These are phyloP conservation scores for Saccharomyces hybrid DNA, from an alignment of 1,139 yeast genomes.

Conservation along the genomic window DNA sequence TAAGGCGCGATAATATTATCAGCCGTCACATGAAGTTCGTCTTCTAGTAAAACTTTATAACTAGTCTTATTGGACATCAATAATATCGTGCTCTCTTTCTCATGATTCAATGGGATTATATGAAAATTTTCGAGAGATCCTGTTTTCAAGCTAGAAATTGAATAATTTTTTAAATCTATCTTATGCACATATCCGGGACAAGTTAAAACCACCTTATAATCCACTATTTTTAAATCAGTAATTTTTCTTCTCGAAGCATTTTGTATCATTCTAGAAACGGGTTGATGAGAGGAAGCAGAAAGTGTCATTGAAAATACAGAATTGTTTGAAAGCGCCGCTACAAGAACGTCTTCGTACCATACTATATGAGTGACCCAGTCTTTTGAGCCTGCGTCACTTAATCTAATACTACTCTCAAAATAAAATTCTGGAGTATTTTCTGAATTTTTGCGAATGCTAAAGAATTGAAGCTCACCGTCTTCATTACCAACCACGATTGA, in stretches of 20 bases:
- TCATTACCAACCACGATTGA: constrained; percentile 26
- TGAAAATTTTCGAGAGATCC: constrained; percentile 15
- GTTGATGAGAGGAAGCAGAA: not conserved
- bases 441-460: constrained; percentile 11
- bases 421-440: not conserved
- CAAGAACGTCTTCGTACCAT: constrained; percentile 12
- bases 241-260: constrained; percentile 17
- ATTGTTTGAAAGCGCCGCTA: constrained; percentile 10
- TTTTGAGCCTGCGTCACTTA: not conserved
- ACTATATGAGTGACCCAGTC: constrained; percentile 21
- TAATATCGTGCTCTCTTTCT: constrained; percentile 10
- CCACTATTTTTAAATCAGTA: constrained; percentile 16
- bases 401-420: not conserved
- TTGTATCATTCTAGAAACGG: constrained; percentile 4
- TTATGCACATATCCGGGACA: constrained; percentile 15
- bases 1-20: constrained; percentile 24
- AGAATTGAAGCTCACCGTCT: constrained; percentile 13
- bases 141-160: constrained; percentile 2
- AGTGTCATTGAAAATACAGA: constrained; percentile 8
- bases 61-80: constrained; percentile 21
- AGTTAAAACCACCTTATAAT: constrained; percentile 12
- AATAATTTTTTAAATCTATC: constrained; percentile 7
- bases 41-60: constrained; percentile 11
- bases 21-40: constrained; percentile 7
- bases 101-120: constrained; percentile 18